Base-by-base conservation (phyloP, 176 grass and related monocot species). In the Triticum timopheevii region DNA sequence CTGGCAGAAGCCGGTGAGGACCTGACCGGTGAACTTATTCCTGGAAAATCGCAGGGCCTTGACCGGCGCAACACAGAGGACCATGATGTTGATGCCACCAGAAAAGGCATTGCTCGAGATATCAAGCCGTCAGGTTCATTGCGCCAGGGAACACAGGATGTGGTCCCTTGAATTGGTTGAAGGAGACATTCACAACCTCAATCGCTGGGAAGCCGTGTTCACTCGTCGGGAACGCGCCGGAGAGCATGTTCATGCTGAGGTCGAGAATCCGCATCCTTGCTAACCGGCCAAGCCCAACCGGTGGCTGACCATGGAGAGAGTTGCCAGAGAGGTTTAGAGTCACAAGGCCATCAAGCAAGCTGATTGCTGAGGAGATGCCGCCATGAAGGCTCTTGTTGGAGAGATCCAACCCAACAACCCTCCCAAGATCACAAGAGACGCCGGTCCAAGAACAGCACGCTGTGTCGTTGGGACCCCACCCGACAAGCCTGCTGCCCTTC, bases 371-470 rank as follows among this genome's bases (percentile, higher is more conserved):
- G 50, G 78, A 78, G 24, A 97, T 54, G 6, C 3, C 9, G 8
- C 94, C 94, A n/a, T 44, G 28, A 10, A 97, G 90, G 28, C 54
- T 89, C 83, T 58, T 89, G 42, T 87, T 86, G 28, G 52, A 69
- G 50, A 97, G 88, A 84, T 94, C 84, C 81, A 97, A 58, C 36
- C 20, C 36, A 6, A 87, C 63, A 23, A 94, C 95, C 77, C 82
- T 91, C 38, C 58, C 56, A 76, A 64, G 19, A 54, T 77, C 56
- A 39, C 92, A 97, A 4, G 36, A 27, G 1, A 97, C 10, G 5
- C 92, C 95, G 9, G 80, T 65, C 95, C 95, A 97, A 2, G 73
- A 76, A 47, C 95, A 97, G 73, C 90, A 97, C 17, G 86, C 71
- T 8, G 92, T 39, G 38, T 68, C 45, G 20, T 82, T 79, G 45